Base-by-base conservation (phyloP, 1,284 basidiomycete genomes). In the Cystobasidiaceae sp. region DNA sequence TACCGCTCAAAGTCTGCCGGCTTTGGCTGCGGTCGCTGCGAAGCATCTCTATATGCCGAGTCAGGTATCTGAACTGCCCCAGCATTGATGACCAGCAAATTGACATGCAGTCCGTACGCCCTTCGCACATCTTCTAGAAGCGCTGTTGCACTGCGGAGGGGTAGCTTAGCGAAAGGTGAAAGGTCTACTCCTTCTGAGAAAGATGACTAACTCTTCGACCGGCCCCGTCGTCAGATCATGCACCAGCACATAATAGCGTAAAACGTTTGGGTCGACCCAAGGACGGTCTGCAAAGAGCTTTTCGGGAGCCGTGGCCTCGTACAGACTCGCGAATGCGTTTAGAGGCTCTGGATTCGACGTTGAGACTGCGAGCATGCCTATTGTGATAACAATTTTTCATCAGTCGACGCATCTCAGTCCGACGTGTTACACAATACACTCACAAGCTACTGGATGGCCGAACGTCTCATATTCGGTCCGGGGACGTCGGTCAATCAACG, bases 331-430 rank as follows among this genome's bases (percentile, higher is more conserved):
- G 45, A 75, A 70, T 28, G 74, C 71, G 56, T 72, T 72, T 13
- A 75, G 62, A 0, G 74, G 74, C 57, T 74, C 72, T 1, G 74
- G 73, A 60, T 73, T 66, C 4, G 69, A 64, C 11, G 74, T 72
- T 6, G 73, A 74, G 4, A 74, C 70, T 15, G 70, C 71, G 48
- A 75, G 57, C 4, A 74, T 43, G 57, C 68, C 71, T 68, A 58
- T 33, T 11, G 25, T 8, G 39, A n/a, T 9, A 32, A 15, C 19
- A 17, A 32, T 21, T 13, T 13, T 3, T 11, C 11, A 19, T 37
- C 11, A 46, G 13, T 13, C 7, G 30, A 19, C 17, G 25, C 28
- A 23, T n/a, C 23, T 30, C 6, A 6, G 51, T n/a, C 43, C 51
- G 28, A 57, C 41, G 21, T 45, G 33, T 48, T 62, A 49, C 30